phyloP scores from a whole-genome alignment of 805 yeast species.

The Hanseniaspora hatyaiensis region DNA sequence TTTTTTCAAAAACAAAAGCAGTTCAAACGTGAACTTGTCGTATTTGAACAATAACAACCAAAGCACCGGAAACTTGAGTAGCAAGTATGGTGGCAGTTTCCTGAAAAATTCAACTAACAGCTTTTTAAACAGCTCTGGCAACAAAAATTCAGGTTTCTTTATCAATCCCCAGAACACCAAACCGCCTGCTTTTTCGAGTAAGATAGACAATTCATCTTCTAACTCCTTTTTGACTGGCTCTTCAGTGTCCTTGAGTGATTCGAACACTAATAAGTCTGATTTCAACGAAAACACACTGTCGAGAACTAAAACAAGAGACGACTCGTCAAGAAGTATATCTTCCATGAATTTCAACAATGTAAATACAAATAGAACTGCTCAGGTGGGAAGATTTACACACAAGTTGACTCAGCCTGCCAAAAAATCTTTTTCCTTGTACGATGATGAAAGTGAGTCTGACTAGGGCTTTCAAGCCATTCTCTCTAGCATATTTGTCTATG shows the following conservation, averaged over 20 bases:
- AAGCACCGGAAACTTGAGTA: conserved; percentile 17
- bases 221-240: too few relatives aligned
- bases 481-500: neutral
- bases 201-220: too few relatives aligned
- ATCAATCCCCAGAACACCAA: too few relatives aligned
- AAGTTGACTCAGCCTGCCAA: conserved; percentile 12
- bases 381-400: neutral
- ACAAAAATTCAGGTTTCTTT: too few relatives aligned
- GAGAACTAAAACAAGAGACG: neutral
- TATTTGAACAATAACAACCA: conserved; percentile 19
- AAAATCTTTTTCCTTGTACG: conserved; percentile 14
- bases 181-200: too few relatives aligned
- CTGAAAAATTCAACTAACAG: neutral
- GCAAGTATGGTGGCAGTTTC: neutral
- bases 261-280: neutral
- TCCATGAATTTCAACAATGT: neutral
- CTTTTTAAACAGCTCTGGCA: too few relatives aligned
- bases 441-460: conserved; percentile 18
- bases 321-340: neutral
- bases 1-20: conserved; percentile 23
- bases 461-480: too few relatives aligned
- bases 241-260: too few relatives aligned
- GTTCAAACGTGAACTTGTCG: conserved; percentile 17
- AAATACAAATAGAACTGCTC: neutral
- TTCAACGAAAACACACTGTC: neutral